Percentiles rank a stretch among this genome's conserved stretches.
Evolutionary conservation across 805 yeast species (phyloP).

Genomic region (Sugiyamaella marilandica): DNA sequence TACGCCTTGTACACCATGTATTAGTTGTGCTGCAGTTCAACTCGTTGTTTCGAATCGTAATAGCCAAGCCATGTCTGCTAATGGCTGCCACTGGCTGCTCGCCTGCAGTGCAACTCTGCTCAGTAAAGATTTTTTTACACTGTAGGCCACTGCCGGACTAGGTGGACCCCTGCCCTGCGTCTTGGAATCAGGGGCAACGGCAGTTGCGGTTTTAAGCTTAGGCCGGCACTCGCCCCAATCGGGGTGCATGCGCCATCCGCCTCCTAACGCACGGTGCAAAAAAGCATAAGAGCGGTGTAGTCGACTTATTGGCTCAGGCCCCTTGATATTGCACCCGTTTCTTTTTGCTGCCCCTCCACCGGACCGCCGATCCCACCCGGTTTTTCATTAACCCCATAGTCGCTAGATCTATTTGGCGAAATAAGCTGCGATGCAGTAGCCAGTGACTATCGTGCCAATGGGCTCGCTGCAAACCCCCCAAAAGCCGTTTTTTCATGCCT

Average conservation of each 20-base stretch:
- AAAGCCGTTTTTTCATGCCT: no score
- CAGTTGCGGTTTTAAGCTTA: background rate
- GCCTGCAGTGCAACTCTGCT: no score
- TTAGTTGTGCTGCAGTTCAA: no score
- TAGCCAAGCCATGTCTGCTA: no score
- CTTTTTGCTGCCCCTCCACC: background rate
- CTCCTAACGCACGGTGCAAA: background rate
- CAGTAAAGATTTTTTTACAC: no score
- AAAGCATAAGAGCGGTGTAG: background rate
- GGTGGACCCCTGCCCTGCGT: no score
- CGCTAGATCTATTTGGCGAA: background rate
- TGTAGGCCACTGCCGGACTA: no score
- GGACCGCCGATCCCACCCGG: background rate
- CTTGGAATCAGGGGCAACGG: background rate
- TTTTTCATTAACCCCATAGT: background rate
- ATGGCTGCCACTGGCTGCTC: no score
- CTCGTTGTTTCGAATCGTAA: no score
- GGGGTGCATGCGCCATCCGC: background rate
- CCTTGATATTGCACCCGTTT: background rate
- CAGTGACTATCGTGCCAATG: no score
- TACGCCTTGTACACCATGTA: no score
- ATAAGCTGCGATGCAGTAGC: background rate
- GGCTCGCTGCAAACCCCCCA: no score
- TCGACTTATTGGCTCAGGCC: background rate
- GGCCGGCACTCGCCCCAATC: background rate